Base-by-base conservation (phyloP, 2,329 filamentous ascomycete genomes). In the Alternaria arbusti region DNA sequence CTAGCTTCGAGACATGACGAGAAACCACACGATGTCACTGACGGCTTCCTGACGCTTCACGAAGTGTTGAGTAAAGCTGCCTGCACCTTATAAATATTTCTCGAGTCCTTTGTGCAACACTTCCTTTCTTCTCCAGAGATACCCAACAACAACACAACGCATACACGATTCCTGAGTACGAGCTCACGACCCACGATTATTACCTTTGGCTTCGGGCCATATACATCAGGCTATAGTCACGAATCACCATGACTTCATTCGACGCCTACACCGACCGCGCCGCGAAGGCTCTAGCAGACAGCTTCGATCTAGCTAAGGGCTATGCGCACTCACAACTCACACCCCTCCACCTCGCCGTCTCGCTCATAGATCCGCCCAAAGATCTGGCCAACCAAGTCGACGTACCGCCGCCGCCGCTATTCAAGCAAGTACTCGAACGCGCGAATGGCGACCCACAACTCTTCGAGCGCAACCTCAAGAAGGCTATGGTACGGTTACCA, bases 251-350 rank as follows among this genome's bases (percentile, higher is more conserved):
- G 91, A 88, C 87, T 81, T 87, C 89, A 56, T 88, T 90, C 75
- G 93, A 94, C 90, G 91, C 96, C 79, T 97, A 97, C 80, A 99
- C 96, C 70, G 95, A 98, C 82, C 86, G 92, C 82, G 96, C 93
- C 70, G 92, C 94, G 79, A 93, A 95, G 84, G 92, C 95, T 75
- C 86, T 99, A 78, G 89, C 92, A 75, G 93, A 97, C 80, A 92
- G 94, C 80, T 94, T 96, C 86, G 86, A 88, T 64, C 86, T 98
- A 74, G 94, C 95, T 70, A 90, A 94, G 81, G 91, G 96, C 83
- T 97, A 98, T 79, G 89, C 89, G 43, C 96, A 99, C 83, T 90
- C 93, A 44, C 95, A 99, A 81, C 89, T 98, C 65, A 86, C 94
- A 58, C 96, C 96, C 15, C 82, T 98, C 64, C 96, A 99, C 80